Evolutionary conservation across 768 basidiomycete species (phyloP), one percentile per base, ranked within the genome.

Genomic region (Vararia minispora): DNA sequence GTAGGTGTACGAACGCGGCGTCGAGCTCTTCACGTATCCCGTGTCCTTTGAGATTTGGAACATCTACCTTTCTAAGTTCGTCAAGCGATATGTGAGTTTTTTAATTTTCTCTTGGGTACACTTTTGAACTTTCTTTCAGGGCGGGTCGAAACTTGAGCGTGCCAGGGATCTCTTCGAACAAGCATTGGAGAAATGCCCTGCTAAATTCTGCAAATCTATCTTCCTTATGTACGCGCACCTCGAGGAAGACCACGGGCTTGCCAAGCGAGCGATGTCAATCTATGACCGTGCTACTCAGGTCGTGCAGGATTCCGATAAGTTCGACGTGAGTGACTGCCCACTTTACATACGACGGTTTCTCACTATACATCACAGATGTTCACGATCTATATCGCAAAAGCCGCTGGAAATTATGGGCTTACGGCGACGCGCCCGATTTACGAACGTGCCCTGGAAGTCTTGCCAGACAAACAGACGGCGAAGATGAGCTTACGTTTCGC

Each of bases 31-130:
- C 66, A 94, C 92, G 7, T 98, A 88, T 69, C 95, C 95, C 0
- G 79, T 98, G 44, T 92, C 90, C 3, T 98, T 97, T 58, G 95
- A 99, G 61, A 79, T 99, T 46, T 98, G 95, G 94, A 98, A 99
- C 58, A 95, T 95, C 37, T 99, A 98, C 58, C 63, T 99, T 14
- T 81, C 88, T 30, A 98, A 98, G 60, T 99, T 99, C 57, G 74
- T 92, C 42, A 91, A 89, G 60, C 85, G 95, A 61, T 97, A 92
- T 61, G 89, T 92, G 50, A 55, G 84, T 70, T 5, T 0, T 23
- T 34, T 37, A 4, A 5, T 7, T n/a, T 16, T 7, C 8, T 28
- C 18, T 26, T 12, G 7, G 24, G 17, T 31, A 31, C 16, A 42
- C 30, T 28, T 27, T 45, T 12, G n/a, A n/a, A 20, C 20, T 33